Conservation (phyloP, 352 stramenopile genomes). For the Phytophthora sojae region DNA sequence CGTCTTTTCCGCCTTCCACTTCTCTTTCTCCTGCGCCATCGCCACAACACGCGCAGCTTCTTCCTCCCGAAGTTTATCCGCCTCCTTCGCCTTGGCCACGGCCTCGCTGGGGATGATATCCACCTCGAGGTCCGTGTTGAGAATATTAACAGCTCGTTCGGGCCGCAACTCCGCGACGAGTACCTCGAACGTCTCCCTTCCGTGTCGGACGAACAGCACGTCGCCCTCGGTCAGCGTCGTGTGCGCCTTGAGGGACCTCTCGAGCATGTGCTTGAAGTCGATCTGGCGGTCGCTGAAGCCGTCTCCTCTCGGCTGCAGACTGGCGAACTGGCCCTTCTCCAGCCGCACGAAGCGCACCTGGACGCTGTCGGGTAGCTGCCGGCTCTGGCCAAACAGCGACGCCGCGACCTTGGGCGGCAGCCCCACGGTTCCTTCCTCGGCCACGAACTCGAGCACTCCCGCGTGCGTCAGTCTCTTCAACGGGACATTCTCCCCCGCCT, state of each 20-base stretch:
- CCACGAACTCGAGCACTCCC: slow-evolving; percentile 84
- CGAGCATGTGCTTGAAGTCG: slow-evolving; percentile 85
- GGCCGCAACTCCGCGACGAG: slow-evolving; percentile 66
- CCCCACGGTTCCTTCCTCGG: slow-evolving; percentile 76
- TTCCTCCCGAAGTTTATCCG: slow-evolving; percentile 42
- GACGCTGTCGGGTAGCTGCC: slow-evolving; percentile 44
- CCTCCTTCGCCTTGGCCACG: slow-evolving; percentile 47
- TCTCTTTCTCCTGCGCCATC: slow-evolving; percentile 47
- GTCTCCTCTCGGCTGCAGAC: slow-evolving; percentile 67
- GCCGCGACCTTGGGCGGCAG: slow-evolving; percentile 80
- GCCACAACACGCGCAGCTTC: slow-evolving; percentile 39
- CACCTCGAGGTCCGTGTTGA: slow-evolving; percentile 88
- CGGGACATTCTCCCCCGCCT: neutral
- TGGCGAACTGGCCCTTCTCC: slow-evolving; percentile 72
- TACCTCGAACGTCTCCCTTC: slow-evolving; percentile 83
- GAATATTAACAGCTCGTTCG: slow-evolving; percentile 65
- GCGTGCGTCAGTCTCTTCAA: slow-evolving; percentile 53
- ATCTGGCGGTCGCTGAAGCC: slow-evolving; percentile 83
- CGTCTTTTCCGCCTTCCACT: slow-evolving; percentile 49
- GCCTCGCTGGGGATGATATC: slow-evolving; percentile 77
- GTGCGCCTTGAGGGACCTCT: slow-evolving; percentile 74
- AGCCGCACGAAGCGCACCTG: slow-evolving; percentile 79
- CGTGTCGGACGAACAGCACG: slow-evolving; percentile 79
- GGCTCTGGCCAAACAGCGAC: slow-evolving; percentile 55
- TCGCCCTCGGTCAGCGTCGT: slow-evolving; percentile 83